These are phyloP conservation scores for Botrytis paeoniae DNA, from an alignment of 2,329 filamentous ascomycete genomes.

Conservation along the genomic window DNA sequence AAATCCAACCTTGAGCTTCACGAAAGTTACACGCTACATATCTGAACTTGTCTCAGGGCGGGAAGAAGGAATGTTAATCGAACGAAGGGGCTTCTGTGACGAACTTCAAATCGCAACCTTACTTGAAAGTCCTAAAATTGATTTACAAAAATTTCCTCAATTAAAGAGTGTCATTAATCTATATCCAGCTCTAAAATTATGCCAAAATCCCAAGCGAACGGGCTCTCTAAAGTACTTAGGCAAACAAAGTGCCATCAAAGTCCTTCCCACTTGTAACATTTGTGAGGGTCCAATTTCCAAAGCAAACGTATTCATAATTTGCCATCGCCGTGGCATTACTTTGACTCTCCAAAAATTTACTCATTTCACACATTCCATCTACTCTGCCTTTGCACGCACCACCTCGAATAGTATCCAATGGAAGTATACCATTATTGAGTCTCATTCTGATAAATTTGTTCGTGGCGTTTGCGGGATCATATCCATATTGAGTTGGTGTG, in stretches of 20 bases:
- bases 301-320: conserved; percentile 21
- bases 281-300: conserved; percentile 11
- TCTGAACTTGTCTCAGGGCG: background rate
- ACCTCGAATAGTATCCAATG: conserved; percentile 47
- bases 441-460: conserved; percentile 50
- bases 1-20: background rate
- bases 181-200: background rate
- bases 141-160: background rate
- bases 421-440: conserved; percentile 49
- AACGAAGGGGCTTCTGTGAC: background rate
- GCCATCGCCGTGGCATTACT: conserved; percentile 19
- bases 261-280: conserved; percentile 17
- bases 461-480: conserved; percentile 41
- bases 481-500: conserved; percentile 45
- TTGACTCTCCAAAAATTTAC: conserved; percentile 39
- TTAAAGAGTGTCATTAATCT: background rate
- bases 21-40: background rate
- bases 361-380: conserved; percentile 46
- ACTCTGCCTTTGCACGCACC: conserved; percentile 43
- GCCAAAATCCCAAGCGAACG: background rate
- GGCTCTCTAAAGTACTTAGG: background rate
- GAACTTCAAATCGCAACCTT: background rate
- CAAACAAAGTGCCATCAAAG: conserved; percentile 18
- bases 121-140: background rate
- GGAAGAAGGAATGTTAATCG: background rate